A percentile compares a stretch with the other conserved stretches of the same genome.
Evolutionary conservation across 371 early-diverging fungal genomes (phyloP).

Genomic region (Entomophthora muscae): DNA sequence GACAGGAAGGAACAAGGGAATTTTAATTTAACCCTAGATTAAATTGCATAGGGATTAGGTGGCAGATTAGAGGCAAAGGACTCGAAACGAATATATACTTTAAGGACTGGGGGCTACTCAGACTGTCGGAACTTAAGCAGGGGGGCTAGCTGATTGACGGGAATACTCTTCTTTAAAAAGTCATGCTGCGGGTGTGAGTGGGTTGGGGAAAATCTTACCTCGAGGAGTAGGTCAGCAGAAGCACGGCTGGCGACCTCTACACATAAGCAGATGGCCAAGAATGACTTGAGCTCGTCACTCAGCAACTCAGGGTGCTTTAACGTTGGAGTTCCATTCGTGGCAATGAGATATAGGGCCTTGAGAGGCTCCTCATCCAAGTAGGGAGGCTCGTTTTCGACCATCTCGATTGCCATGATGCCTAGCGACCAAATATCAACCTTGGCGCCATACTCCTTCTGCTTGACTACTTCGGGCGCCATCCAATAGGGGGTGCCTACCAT

Average conservation of each 20-base stretch:
- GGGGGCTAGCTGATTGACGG: constrained; percentile 9
- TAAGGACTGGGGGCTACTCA: no score
- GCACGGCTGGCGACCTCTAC: constrained; percentile 80
- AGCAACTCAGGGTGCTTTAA: constrained; percentile 71
- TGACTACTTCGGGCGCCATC: no score
- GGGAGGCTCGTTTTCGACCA: constrained; percentile 95
- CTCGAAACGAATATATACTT: no score
- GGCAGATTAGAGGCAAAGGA: no score
- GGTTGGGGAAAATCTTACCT: not conserved
- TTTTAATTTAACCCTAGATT: no score
- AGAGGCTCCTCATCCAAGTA: constrained; percentile 89
- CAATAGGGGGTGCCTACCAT: no score
- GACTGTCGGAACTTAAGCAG: constrained; percentile 10
- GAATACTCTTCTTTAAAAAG: constrained; percentile 21
- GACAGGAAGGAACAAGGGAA: no score
- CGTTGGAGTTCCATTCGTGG: constrained; percentile 94
- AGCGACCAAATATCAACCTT: constrained; percentile 88
- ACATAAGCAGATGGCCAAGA: constrained; percentile 71
- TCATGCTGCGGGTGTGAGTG: constrained; percentile 15
- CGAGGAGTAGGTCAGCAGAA: constrained; percentile 38
- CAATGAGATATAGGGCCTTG: constrained; percentile 87
- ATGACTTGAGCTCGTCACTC: constrained; percentile 63
- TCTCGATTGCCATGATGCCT: constrained; percentile 93
- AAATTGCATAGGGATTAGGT: no score
- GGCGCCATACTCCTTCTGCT: constrained; percentile 73